These are phyloP conservation scores for Jatropha podagrica DNA, from an alignment of 441 rosid genomes.

Conservation along the genomic window DNA sequence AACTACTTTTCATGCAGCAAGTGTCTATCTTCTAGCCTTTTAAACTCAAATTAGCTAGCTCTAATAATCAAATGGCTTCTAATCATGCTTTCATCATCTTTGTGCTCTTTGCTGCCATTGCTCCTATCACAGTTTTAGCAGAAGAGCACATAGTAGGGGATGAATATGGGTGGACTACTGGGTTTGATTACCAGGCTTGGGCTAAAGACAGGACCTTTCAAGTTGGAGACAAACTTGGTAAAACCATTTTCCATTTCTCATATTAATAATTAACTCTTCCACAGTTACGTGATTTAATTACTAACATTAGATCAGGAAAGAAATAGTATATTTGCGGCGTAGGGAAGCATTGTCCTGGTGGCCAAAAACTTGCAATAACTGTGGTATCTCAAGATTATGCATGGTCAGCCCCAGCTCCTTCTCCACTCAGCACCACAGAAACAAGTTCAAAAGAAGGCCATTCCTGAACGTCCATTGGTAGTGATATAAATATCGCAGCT, in stretches of 20 bases:
- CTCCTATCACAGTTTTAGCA: too few species aligned
- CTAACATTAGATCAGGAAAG: slow-evolving; percentile 16
- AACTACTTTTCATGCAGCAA: neutral
- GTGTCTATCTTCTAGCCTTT: neutral
- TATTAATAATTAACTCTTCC: neutral
- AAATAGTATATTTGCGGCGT: slow-evolving; percentile 51
- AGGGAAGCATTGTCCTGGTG: slow-evolving; percentile 24
- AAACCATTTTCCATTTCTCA: neutral
- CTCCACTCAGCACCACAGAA: neutral
- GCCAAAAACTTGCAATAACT: slow-evolving; percentile 34
- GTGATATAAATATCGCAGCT: neutral
- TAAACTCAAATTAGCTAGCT: neutral
- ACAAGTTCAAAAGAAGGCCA: neutral
- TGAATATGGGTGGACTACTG: too few species aligned
- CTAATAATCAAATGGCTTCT: slow-evolving; percentile 17
- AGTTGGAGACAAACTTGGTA: slow-evolving; percentile 33
- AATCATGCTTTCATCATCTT: neutral
- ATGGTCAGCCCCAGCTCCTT: slow-evolving; percentile 9
- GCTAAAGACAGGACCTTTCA: slow-evolving; percentile 8
- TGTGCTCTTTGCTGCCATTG: neutral
- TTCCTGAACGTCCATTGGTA: neutral
- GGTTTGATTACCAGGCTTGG: too few species aligned
- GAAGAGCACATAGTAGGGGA: too few species aligned
- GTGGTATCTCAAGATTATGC: slow-evolving; percentile 18
- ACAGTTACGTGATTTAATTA: too few species aligned